Evolutionary conservation across 805 yeast genomes (phyloP), one percentile per base, ranked within the genome.

Genomic region (Starmerella sp.): DNA sequence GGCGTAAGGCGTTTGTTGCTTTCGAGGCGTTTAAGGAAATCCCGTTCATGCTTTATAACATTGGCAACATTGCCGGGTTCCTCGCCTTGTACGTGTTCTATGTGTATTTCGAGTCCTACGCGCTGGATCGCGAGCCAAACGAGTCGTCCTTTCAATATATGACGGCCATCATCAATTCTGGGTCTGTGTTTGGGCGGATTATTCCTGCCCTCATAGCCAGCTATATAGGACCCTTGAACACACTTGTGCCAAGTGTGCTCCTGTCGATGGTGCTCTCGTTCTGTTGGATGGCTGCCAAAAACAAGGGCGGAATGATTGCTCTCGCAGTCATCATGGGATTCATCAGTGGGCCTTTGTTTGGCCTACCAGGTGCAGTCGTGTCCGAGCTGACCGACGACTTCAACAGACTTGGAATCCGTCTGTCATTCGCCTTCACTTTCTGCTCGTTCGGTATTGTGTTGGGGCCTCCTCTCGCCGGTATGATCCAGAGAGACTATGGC

Each of bases 371-470:
- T 2, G 65, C 69, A 1, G 57, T 67, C 37, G 59, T 67, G 3
- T 68, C 71, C 2, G 56, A 58, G 28, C 49, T 65, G 37, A 67
- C 69, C 6, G 56, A 63, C 0, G 62, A 67, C 42, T 48, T 65
- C 41, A 56, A 60, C 10, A 51, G 62, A 32, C 58, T 66, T 11
- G 70, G 71, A 9, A 61, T 63, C 5, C 57, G 70, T 6, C 84
- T 86, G 86, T 86, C 86, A 2, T 56, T 80, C 41, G 77, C 86
- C 1, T 72, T 85, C 38, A 71, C 77, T 6, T 62, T 75, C 11
- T 80, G 83, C 42, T 75, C 89, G 0, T 73, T 77, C 61, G 80
- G 77, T 2, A 53, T 61, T 30, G 60, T 68, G 6, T 48, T 62
- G 1, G 71, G 70, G 0, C 61, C 68, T 8, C 69, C 71, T 2